These are phyloP conservation scores for Ophiocordyceps camponoti-leonardi DNA, from an alignment of 2,329 filamentous ascomycete species.

Conservation along the genomic window DNA sequence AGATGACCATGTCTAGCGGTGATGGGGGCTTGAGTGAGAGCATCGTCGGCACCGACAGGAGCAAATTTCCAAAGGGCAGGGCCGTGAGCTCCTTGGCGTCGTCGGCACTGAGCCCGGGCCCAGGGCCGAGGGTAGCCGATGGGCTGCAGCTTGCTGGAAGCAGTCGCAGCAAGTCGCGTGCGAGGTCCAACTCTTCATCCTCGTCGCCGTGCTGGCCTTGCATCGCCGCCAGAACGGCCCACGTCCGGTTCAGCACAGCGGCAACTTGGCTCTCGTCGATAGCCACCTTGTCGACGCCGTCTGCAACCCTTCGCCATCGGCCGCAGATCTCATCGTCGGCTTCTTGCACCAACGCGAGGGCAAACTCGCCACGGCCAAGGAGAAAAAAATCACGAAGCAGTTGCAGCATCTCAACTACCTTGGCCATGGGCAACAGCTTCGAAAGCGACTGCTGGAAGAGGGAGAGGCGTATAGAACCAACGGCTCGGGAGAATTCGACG, in stretches of 20 bases:
- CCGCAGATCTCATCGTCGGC: constrained; percentile 65
- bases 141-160: constrained; percentile 35
- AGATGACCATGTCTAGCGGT: constrained; percentile 77
- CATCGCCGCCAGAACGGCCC: constrained; percentile 62
- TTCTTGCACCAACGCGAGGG: constrained; percentile 68
- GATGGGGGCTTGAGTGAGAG: constrained; percentile 59
- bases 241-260: constrained; percentile 58
- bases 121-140: constrained; percentile 15
- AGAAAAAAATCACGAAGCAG: constrained; percentile 78
- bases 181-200: constrained; percentile 68
- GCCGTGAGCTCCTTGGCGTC: constrained; percentile 19
- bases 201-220: constrained; percentile 56
- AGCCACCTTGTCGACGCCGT: constrained; percentile 25
- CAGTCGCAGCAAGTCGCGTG: constrained; percentile 58
- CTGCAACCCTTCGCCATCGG: constrained; percentile 49
- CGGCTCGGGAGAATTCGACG: constrained; percentile 50
- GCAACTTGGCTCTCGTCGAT: constrained; percentile 80
- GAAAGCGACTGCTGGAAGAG: constrained; percentile 74
- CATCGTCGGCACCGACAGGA: constrained; percentile 57
- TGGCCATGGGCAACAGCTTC: constrained; percentile 59
- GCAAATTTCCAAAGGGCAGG: constrained; percentile 58
- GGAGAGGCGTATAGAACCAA: constrained; percentile 62
- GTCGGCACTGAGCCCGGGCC: constrained; percentile 15
- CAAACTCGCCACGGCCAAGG: constrained; percentile 78
- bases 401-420: constrained; percentile 59